A percentile compares a stretch with the other conserved stretches of the same genome.
phyloP scores from a whole-genome alignment of 352 stramenopile genomes.

The Saprolegnia diclina region DNA sequence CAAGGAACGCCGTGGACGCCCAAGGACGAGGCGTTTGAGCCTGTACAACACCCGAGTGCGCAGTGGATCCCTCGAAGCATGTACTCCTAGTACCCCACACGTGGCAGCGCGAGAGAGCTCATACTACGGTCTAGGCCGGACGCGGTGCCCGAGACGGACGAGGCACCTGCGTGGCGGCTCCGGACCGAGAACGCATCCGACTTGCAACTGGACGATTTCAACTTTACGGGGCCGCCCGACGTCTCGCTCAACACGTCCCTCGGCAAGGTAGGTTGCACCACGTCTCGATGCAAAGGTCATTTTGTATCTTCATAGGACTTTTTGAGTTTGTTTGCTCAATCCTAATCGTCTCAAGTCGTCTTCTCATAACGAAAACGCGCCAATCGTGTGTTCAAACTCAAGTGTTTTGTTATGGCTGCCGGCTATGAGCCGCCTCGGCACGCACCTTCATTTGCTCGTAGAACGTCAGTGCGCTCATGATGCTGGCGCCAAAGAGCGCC shows the following conservation, averaged over 20 bases:
- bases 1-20: not conserved
- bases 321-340: conserved; percentile 71
- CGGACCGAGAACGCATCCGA: conserved; percentile 34
- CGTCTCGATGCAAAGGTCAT: too few species aligned
- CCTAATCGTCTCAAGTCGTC: too few species aligned
- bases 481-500: conserved; percentile 57
- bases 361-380: too few species aligned
- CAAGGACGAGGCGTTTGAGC: not conserved
- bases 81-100: not conserved
- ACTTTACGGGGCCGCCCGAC: conserved; percentile 33
- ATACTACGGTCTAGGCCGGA: conserved; percentile 16
- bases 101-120: too few species aligned
- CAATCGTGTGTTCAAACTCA: not conserved
- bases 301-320: conserved; percentile 42
- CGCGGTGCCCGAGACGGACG: conserved; percentile 16
- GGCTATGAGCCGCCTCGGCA: not conserved
- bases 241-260: conserved; percentile 59
- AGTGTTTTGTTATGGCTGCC: not conserved
- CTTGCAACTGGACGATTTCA: conserved; percentile 63
- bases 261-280: conserved; percentile 28
- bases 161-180: not conserved
- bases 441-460: conserved; percentile 34
- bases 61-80: conserved; percentile 4
- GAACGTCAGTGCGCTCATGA: conserved; percentile 77
- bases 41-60: not conserved